Base-by-base conservation (phyloP, 2,329 filamentous ascomycete species). In the Rachicladosporium sp. region DNA sequence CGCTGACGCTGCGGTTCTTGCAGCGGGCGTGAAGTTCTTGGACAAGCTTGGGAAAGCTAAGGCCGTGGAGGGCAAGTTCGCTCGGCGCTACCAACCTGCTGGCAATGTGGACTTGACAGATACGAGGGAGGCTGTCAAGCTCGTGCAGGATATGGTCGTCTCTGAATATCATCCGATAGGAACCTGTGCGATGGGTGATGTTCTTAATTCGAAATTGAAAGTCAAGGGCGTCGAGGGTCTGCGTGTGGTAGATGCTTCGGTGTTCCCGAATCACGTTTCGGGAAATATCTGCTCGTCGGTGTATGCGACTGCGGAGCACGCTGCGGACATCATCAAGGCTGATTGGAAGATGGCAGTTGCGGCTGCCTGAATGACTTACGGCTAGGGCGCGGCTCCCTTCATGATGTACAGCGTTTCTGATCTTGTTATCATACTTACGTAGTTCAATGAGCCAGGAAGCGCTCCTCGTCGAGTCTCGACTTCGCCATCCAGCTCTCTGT, bases 401-500 rank as follows among this genome's bases (percentile, higher is more conserved):
- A 19, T 19, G 30, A n/a, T n/a, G 30, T n/a, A n/a, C 30, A 32
- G 30, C 30, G 12, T 32, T n/a, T 6, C 30, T 6, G 3, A 12
- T 32, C 30, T 32, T 32, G 12, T 32, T 19, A 19, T 19, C 3
- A 19, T 19, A 3, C 15, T 19, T 19, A 31, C 35, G 23, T 35
- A 27, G 6, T 3, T 27, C 23, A 27, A 8, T 8, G 23, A 27
- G 7, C 23, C 5, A 27, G 6, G 7, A 27, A 42, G 52, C 49
- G 47, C 42, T 89, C 84, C 63, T 95, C 89, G 48, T 93, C 85
- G 35, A 95, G 58, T 44, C 82, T 54, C 1, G 86, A 93, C 46
- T 69, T 71, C 57, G 89, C 84, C 43, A 67, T 68, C 86, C 88
- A 94, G 52, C 83, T 84, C 38, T 82, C 77, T 37, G 79, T 71